Evolutionary conservation across 2,329 filamentous ascomycete genomes (phyloP).

Genomic region (Diaporthe eres): DNA sequence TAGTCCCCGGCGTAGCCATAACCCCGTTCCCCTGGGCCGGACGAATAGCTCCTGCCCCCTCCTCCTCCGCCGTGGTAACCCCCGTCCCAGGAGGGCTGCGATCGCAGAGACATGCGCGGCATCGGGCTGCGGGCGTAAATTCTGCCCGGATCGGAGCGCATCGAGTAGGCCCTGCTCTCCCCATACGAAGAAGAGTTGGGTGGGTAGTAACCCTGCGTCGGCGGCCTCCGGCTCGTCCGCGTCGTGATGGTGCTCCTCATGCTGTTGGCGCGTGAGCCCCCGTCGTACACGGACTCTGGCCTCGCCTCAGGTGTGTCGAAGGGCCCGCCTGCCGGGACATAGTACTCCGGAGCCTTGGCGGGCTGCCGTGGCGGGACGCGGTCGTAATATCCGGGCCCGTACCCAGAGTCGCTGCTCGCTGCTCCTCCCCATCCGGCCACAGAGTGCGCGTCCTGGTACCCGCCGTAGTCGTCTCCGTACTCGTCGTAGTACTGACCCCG

Average conservation of each 20-base stretch:
- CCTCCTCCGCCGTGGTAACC: background rate
- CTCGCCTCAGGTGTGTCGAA: conserved; percentile 31
- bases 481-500: conserved; percentile 31
- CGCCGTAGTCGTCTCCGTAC: conserved; percentile 37
- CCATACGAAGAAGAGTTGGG: conserved; percentile 8
- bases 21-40: background rate
- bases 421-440: background rate
- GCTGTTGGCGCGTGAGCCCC: conserved; percentile 30
- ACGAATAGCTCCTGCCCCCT: background rate
- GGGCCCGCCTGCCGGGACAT: conserved; percentile 24
- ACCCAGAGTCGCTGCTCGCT: conserved; percentile 33
- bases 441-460: conserved; percentile 25
- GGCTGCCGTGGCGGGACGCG: conserved; percentile 9
- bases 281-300: conserved; percentile 27
- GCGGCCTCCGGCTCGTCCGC: conserved; percentile 22
- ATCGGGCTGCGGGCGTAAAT: conserved; percentile 21
- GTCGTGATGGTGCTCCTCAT: conserved; percentile 27
- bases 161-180: conserved; percentile 28
- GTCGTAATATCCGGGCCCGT: conserved; percentile 30
- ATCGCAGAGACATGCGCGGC: background rate
- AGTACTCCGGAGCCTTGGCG: conserved; percentile 6
- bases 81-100: conserved; percentile 21
- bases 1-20: background rate
- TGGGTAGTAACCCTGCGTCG: conserved; percentile 7
- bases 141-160: conserved; percentile 26